Conservation (phyloP, 306 rosid genomes). For the Leucaena leucocephala region DNA sequence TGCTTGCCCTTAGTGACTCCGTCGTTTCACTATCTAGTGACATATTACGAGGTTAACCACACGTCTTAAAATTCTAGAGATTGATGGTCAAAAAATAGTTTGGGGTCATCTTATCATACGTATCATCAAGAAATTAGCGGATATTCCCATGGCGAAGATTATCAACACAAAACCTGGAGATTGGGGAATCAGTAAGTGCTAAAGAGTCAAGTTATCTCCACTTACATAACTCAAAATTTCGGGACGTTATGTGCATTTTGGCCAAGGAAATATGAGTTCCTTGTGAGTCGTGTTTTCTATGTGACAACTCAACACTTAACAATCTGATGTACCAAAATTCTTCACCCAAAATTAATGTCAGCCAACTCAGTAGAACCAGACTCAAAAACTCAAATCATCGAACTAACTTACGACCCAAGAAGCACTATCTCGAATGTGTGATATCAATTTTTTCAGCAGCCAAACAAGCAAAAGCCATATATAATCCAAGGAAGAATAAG, state of each 20-base stretch:
- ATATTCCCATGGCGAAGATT: background rate
- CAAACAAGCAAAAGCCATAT: constrained; percentile 1
- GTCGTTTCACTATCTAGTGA: background rate
- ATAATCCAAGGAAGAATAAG: background rate
- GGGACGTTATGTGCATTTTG: background rate
- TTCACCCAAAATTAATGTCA: background rate
- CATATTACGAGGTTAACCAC: background rate
- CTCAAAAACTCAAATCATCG: background rate
- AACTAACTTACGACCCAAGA: background rate
- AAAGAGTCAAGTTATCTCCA: background rate
- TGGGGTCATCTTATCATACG: background rate
- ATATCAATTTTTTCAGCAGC: background rate
- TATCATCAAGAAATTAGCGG: background rate
- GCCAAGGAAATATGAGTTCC: background rate
- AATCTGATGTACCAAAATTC: background rate
- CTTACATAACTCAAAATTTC: background rate
- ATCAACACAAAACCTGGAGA: background rate
- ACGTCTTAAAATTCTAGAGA: background rate
- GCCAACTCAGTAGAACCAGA: background rate
- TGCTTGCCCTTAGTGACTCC: background rate
- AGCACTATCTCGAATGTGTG: background rate
- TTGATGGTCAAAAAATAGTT: background rate
- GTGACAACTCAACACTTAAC: background rate
- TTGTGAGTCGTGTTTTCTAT: background rate
- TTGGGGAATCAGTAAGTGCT: background rate